Base-by-base conservation (phyloP, 768 basidiomycete species). In the Exsudoporus frostii region DNA sequence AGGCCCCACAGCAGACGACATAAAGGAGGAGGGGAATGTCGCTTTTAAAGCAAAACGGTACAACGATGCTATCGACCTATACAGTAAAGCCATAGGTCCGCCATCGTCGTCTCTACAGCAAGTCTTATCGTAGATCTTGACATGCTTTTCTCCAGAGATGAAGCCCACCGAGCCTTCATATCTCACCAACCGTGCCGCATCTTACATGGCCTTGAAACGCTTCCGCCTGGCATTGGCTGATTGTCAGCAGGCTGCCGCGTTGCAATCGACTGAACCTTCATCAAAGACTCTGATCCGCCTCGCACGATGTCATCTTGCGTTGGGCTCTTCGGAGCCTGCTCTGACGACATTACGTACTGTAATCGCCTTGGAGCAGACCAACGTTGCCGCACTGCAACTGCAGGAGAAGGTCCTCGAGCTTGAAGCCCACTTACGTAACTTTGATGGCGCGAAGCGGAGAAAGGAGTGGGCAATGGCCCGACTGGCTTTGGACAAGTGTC, bases 141-240 rank as follows among this genome's bases (percentile, higher is more conserved):
- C 42, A 20, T 20, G 19, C 33, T 25, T 38, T 45, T 20, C 48
- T 45, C 27, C 58, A 87, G 83, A 82, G 52, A 71, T 86, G 58
- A 82, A 82, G 54, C 69, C 84, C 1, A 60, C 74, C 4, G 88
- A 93, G 68, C 83, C 91, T 1, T 78, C 87, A 3, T 94, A 88
- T 64, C 75, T 86, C 56, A 90, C 90, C 1, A 95, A 95, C 67
- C 84, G 92, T 27, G 92, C 92, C 0, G 92, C 92, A 0, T 85
- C 91, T 2, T 82, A 86, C 65, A 94, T 95, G 82, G 82, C 84
- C 0, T 65, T 89, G 46, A 92, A 92, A 65, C 81, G 81, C 32
- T 94, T 87, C 76, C 77, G 82, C 30, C 71, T 74, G 0, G 92
- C 92, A 0, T 75, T 93, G 17, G 78, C 77, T 34, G 92, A 95